Evolutionary conservation across 2,329 filamentous ascomycete species (phyloP).

Genomic region (Alternaria gansuensis): DNA sequence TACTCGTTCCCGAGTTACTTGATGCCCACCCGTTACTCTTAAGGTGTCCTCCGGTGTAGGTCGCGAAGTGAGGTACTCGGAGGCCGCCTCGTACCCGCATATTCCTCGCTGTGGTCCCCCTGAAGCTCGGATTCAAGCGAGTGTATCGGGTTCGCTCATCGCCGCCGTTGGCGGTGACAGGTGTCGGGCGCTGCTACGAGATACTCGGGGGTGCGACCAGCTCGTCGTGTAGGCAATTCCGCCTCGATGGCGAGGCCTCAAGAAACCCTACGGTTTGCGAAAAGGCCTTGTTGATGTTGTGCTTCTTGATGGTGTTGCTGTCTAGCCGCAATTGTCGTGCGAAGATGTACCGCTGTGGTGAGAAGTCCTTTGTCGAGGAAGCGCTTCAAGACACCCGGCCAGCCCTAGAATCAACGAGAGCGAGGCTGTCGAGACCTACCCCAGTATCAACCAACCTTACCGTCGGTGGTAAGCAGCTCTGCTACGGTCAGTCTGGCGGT

Average conservation of each 20-base stretch:
- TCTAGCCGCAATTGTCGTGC: neutral
- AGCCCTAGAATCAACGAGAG: neutral
- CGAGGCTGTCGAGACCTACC: neutral
- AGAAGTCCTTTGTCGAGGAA: constrained; percentile 1
- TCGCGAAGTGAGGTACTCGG: neutral
- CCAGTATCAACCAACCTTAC: neutral
- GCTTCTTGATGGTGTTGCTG: neutral
- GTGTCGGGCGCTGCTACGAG: neutral
- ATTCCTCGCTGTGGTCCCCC: neutral
- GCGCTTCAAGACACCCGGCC: neutral
- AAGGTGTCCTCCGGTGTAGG: neutral
- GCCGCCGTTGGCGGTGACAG: neutral
- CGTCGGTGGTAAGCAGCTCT: neutral
- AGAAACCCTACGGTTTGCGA: neutral
- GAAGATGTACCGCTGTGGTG: neutral
- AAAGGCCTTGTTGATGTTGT: neutral
- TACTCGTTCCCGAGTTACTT: neutral
- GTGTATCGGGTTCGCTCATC: neutral
- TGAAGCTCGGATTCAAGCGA: neutral
- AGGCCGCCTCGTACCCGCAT: neutral
- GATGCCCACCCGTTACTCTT: neutral
- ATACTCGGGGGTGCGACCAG: neutral
- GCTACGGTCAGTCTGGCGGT: neutral
- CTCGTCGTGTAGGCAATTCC: neutral
- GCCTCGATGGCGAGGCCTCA: neutral